Percentiles rank a stretch among this genome's conserved stretches.
These are phyloP conservation scores for Arthrinium phaeospermum DNA, from an alignment of 2,329 filamentous ascomycete species.

Conservation along the genomic window DNA sequence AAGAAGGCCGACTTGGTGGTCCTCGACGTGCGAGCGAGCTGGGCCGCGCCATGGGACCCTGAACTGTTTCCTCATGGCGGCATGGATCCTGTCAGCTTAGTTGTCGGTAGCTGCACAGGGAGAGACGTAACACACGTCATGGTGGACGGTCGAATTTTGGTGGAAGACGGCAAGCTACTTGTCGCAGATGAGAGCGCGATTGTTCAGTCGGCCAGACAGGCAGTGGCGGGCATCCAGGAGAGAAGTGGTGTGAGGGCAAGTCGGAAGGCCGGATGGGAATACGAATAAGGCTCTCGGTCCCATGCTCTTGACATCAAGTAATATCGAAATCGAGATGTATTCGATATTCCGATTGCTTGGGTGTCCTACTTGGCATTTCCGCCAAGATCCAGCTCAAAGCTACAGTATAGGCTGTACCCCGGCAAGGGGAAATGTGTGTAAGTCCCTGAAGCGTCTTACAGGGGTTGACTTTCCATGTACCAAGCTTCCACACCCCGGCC, in stretches of 20 bases:
- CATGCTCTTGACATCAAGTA: background rate
- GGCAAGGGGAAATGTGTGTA: background rate
- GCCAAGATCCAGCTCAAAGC: background rate
- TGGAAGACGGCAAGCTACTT: constrained; percentile 21
- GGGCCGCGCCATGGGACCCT: constrained; percentile 25
- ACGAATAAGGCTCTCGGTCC: constrained; percentile 4
- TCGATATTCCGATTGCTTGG: background rate
- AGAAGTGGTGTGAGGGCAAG: constrained; percentile 23
- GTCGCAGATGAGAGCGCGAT: constrained; percentile 22
- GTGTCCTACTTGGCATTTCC: background rate
- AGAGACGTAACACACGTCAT: constrained; percentile 25
- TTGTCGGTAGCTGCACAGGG: constrained; percentile 24
- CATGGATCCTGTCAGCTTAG: constrained; percentile 27
- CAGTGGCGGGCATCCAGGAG: constrained; percentile 23
- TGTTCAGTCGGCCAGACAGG: constrained; percentile 19
- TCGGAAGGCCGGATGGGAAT: constrained; percentile 23
- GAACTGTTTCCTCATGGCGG: background rate
- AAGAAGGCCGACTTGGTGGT: constrained; percentile 51
- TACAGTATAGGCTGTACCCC: background rate
- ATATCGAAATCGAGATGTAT: background rate
- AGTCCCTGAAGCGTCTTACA: background rate
- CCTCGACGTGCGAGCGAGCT: constrained; percentile 22
- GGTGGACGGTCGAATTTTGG: constrained; percentile 24
- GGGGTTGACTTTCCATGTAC: background rate
- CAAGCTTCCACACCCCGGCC: constrained; percentile 4